Evolutionary conservation across 768 basidiomycete genomes (phyloP), one percentile per base, ranked within the genome.

Genomic region (Amanita pallidorosea): DNA sequence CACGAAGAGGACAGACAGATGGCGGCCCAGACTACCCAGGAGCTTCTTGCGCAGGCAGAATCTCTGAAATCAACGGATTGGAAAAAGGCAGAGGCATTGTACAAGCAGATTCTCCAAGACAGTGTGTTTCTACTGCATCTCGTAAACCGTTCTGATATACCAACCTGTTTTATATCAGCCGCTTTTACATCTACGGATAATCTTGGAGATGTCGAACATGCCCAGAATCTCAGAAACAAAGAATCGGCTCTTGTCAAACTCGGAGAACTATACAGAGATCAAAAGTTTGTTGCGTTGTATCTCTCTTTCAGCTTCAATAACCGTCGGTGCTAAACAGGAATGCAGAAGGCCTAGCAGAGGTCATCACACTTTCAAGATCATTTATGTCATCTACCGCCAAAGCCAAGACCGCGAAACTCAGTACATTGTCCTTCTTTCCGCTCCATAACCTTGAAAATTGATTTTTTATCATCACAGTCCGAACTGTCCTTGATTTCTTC

Each of bases 351-450:
- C 74, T 98, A 2, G 89, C 92, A 8, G 79, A 91, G 49, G 83
- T 95, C 34, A 88, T 96, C 50, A 86, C 81, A 0, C 73, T 85
- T 23, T 91, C 89, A 0, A 72, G 92, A 45, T 74, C 80, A 0
- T 92, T 94, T 72, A 88, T 95, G 78, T 83, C 88, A 0, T 85
- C 86, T n/a, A 88, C 91, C 0, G 94, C 94, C 13, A 97, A 97
- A 67, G 94, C 93, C 1, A 96, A 97, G 67, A 96, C 95, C 0
- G 93, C 93, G 2, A 95, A 95, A 69, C 80, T 97, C 56, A 95
- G 92, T 92, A 55, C 58, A 83, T 38, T 7, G 35, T 18, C 18
- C 13, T 22, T 38, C 51, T 22, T 27, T 42, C 25, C 36, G 25
- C 20, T 20, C 29, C 29, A 9, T 11, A 15, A 44, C n/a, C 15